These are phyloP conservation scores for Ophiostoma himal-ulmi DNA, from an alignment of 2,329 filamentous ascomycete species.

Conservation along the genomic window DNA sequence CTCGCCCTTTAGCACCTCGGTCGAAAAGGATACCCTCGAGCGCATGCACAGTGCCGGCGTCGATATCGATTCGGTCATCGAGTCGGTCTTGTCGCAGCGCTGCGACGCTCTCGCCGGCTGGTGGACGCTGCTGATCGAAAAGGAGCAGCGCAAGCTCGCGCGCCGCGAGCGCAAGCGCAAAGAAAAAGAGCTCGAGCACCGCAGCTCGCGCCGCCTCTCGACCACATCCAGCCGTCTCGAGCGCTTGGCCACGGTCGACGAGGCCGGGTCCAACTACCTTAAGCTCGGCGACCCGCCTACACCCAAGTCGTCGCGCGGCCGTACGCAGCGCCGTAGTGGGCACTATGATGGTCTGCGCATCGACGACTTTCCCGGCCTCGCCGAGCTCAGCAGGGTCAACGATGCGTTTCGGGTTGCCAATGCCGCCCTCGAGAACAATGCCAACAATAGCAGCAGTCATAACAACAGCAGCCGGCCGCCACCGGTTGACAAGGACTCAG, in stretches of 20 bases:
- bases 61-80: conserved; percentile 88
- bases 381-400: conserved; percentile 50
- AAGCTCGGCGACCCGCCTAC: conserved; percentile 43
- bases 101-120: conserved; percentile 89
- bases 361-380: conserved; percentile 70
- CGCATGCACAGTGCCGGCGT: conserved; percentile 92
- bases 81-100: conserved; percentile 82
- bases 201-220: conserved; percentile 74
- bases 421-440: conserved; percentile 28
- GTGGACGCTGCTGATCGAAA: conserved; percentile 93
- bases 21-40: conserved; percentile 88
- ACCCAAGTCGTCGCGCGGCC: conserved; percentile 65
- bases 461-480: conserved; percentile 55
- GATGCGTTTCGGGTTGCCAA: conserved; percentile 37
- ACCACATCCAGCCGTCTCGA: conserved; percentile 84
- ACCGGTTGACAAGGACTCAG: conserved; percentile 71
- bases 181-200: conserved; percentile 69
- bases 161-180: conserved; percentile 75
- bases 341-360: conserved; percentile 57
- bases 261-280: conserved; percentile 35
- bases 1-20: conserved; percentile 72
- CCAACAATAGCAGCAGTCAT: conserved; percentile 25
- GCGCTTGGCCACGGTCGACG: conserved; percentile 59
- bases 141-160: conserved; percentile 81
- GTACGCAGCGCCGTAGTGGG: conserved; percentile 69